Evolutionary conservation across 352 stramenopile genomes (phyloP), one percentile per base, ranked within the genome.

Genomic region (Phytophthora crassamura): DNA sequence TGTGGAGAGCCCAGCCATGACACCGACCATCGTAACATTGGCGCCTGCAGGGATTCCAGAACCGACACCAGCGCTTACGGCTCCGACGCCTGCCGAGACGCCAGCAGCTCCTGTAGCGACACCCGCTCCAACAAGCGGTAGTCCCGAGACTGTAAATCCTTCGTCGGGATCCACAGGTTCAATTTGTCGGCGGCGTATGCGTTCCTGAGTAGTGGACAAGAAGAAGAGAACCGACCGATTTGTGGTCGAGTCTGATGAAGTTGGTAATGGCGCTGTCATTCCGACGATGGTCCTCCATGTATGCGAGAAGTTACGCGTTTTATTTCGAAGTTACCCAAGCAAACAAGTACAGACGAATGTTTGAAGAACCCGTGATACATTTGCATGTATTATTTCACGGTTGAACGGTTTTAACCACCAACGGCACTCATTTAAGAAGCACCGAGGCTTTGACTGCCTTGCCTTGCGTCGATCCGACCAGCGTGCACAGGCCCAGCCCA

Each of bases 341-440:
- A 4, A 30, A 30, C 25, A 30, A 30, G 25, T 30, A 30, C 25
- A 30, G 25, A 30, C 4, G 25, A 30, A 30, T 30, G 25, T 5
- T 30, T 30, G 25, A 30, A 30, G 14, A 39, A 40, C 8, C 14
- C 25, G 41, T 62, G 30, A 45, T 48, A 8, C 38, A 47, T 36
- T 35, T 15, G 22, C 22, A 28, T 28, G 22, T 35, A 69, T 64
- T 69, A 39, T 69, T 69, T 69, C 60, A 54, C 58, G 53, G 30
- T 46, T 45, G 51, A 43, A 57, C 25, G n/a, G n/a, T n/a, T n/a
- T n/a, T n/a, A n/a, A n/a, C n/a, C n/a, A n/a, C n/a, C n/a, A n/a
- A n/a, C n/a, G n/a, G n/a, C n/a, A n/a, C n/a, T n/a, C n/a, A n/a
- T n/a, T n/a, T n/a, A n/a, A n/a, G n/a, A n/a, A n/a, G n/a, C 14